These are phyloP conservation scores for Scheffersomyces segobiensis DNA, from an alignment of 1,139 yeast species.

Conservation along the genomic window DNA sequence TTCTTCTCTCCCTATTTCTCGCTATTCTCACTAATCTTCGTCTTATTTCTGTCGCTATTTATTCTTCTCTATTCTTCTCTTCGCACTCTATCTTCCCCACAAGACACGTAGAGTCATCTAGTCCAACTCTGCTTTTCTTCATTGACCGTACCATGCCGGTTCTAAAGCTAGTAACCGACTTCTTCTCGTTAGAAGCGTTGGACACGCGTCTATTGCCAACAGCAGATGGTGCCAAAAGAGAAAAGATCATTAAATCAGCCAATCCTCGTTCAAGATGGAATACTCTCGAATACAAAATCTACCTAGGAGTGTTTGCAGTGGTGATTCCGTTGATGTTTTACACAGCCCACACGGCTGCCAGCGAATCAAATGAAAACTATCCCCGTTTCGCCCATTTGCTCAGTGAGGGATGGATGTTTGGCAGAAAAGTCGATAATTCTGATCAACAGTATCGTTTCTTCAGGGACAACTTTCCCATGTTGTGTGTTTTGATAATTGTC, in stretches of 20 bases:
- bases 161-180: slow-evolving; percentile 15
- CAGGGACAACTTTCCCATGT: slow-evolving; percentile 70
- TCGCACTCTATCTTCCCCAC: not conserved
- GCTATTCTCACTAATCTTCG: not conserved
- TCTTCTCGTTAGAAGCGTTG: slow-evolving; percentile 73
- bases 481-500: slow-evolving; percentile 51
- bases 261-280: slow-evolving; percentile 63
- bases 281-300: slow-evolving; percentile 71
- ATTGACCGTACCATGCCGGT: not conserved
- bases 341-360: slow-evolving; percentile 81
- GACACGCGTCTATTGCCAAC: slow-evolving; percentile 73
- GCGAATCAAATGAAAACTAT: slow-evolving; percentile 77
- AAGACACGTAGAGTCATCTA: not conserved
- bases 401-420: slow-evolving; percentile 74
- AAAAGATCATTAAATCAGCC: slow-evolving; percentile 44
- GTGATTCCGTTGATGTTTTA: slow-evolving; percentile 81
- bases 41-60: not conserved
- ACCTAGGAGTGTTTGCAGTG: slow-evolving; percentile 59
- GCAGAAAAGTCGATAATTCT: slow-evolving; percentile 83
- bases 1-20: not conserved
- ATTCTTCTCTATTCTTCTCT: not conserved
- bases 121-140: not conserved
- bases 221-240: slow-evolving; percentile 39
- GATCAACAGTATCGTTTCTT: slow-evolving; percentile 89
- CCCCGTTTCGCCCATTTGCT: slow-evolving; percentile 59